Evolutionary conservation across 2,329 filamentous ascomycete genomes (phyloP).

Genomic region (Chaetomium globosum): DNA sequence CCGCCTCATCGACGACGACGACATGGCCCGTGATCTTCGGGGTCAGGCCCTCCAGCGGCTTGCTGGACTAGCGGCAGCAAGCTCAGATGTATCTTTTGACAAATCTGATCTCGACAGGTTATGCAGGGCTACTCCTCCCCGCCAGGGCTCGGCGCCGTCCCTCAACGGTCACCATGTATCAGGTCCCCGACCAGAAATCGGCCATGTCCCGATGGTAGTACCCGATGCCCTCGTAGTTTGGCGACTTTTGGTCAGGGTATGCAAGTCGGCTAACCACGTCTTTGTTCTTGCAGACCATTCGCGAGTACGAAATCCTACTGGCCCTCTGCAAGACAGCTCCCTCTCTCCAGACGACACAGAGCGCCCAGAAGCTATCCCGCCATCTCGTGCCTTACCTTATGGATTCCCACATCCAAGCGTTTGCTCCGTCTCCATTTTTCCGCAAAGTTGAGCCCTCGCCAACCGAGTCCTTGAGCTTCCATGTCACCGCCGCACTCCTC

Average conservation of each 20-base stretch:
- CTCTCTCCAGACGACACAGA: slow-evolving; percentile 67
- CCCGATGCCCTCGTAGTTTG: slow-evolving; percentile 23
- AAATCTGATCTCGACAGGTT: slow-evolving; percentile 65
- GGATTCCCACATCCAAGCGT: slow-evolving; percentile 77
- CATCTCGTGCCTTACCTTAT: slow-evolving; percentile 84
- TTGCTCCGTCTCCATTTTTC: slow-evolving; percentile 79
- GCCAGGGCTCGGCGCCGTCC: slow-evolving; percentile 48
- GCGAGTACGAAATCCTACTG: slow-evolving; percentile 88
- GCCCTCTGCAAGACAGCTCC: slow-evolving; percentile 90
- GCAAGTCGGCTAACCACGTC: slow-evolving; percentile 21
- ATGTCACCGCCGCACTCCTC: slow-evolving; percentile 80
- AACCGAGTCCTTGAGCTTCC: slow-evolving; percentile 79
- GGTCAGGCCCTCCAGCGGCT: slow-evolving; percentile 67
- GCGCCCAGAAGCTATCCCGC: slow-evolving; percentile 74
- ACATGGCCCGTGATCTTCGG: slow-evolving; percentile 60
- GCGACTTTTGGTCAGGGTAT: background rate
- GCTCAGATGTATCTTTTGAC: slow-evolving; percentile 58
- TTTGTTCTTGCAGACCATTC: slow-evolving; percentile 63
- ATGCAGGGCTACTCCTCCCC: slow-evolving; percentile 59
- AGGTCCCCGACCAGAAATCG: slow-evolving; percentile 45
- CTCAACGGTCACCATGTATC: slow-evolving; percentile 49
- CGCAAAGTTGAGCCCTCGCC: slow-evolving; percentile 83
- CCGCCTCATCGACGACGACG: background rate
- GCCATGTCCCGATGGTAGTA: slow-evolving; percentile 66
- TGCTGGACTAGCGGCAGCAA: slow-evolving; percentile 62